Evolutionary conservation across 176 grass and related monocot species (phyloP), one percentile per base, ranked within the genome.

Genomic region (Thinopyrum elongatum): DNA sequence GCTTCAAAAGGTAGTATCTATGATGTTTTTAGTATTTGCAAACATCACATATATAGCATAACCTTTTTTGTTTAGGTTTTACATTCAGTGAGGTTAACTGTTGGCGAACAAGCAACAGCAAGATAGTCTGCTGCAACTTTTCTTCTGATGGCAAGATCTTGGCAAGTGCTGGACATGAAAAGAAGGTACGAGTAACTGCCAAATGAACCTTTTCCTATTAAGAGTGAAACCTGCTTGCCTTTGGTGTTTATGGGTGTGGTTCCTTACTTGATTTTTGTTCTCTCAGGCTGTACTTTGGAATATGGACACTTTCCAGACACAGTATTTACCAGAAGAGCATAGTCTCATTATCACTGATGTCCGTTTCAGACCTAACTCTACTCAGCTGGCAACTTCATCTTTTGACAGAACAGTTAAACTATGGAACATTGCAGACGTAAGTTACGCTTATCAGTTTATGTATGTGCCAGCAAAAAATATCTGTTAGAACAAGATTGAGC

Each of bases 151-250:
- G 94, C 27, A 99, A 99, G 77, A 90, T 93, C 65, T 85, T 99
- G 72, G 97, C 97, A 76, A 94, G 94, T 90, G 97, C 97, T 85
- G 94, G 97, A 38, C 97, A 99, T 88, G 97, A 99, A 62, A 99
- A 94, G 82, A 99, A 94, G 97, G 97, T 94, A 89, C 67, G 19
- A 59, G 25, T 66, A 68, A 73, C 47, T 85, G 14, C 4, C 66
- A 79, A 79, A 25, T 82, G 62, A 31, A 30, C 80, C 66, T 60
- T 74, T 59, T 86, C 27, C 30, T 38, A 63, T 62, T 64, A 49
- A 36, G 59, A 82, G 17, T 78, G 62, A 30, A 39, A 70, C 30
- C 8, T 79, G 78, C 87, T 30, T 62, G 35, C 70, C 39, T 16
- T 44, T 70, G 23, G 33, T 76, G 19, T 84, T 80, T 87, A 23